Evolutionary conservation across 371 early-diverging fungal species (phyloP), one percentile per base, ranked within the genome.

Genomic region (Lichtheimia ornata): DNA sequence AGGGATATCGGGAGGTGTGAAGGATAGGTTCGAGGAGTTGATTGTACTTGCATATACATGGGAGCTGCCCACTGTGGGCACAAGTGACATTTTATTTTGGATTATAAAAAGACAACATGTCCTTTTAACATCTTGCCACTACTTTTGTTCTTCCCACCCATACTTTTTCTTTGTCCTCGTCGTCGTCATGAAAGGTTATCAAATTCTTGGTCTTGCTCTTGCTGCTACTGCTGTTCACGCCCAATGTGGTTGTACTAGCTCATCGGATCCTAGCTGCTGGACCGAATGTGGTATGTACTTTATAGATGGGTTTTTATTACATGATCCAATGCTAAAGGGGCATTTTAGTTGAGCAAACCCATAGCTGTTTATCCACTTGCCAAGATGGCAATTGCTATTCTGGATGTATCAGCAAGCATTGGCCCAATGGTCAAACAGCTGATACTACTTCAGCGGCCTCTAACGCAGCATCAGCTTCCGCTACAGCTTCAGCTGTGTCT

Each of bases 21-120:
- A 35, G 35, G 35, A 35, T 35, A 35, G 35, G 35, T 35, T 35
- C 91, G 84, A 94, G 94, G 53, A 85, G 86, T 51, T 85, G 82
- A 58, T 91, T 87, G 66, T 94, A 92, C 61, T 80, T 47, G 22
- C 18, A 47, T n/a, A 22, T 47, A 18, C 47, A 47, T 47, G 47
- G 22, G 18, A n/a, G 47, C 47, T 47, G n/a, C 17, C 5, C 47
- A 47, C 47, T 47, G 47, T 47, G 47, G 28, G 2, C 9, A 35
- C 28, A 28, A 28, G 7, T 28, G 35, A 35, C 11, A 35, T 22
- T 1, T 1, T 9, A 35, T 11, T 35, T 35, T 35, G 35, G 11
- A 35, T 35, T 35, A 35, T 35, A 35, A 35, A 35, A 35, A 35
- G 35, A 35, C 35, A 35, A 35, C 35, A 35, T 5, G 11, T 35